phyloP scores from a whole-genome alignment of 306 rosid genomes.

The Lithocarpus polystachyus region DNA sequence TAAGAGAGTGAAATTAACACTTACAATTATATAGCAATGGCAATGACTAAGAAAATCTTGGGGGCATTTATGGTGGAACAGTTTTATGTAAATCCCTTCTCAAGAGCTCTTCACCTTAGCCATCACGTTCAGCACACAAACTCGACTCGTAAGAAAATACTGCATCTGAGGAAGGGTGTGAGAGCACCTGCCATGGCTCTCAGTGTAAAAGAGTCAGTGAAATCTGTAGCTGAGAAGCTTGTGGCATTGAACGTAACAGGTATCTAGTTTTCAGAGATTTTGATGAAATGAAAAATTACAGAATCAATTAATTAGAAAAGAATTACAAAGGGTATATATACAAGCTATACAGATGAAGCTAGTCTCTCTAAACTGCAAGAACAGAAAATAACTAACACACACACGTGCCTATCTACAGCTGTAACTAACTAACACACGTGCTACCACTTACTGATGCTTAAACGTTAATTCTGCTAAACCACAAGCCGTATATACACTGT shows the following conservation, averaged over 20 bases:
- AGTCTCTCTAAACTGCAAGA: no score
- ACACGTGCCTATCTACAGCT: no score
- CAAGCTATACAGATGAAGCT: no score
- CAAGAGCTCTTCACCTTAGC: background rate
- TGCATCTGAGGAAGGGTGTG: background rate
- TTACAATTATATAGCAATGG: background rate
- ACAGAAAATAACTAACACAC: no score
- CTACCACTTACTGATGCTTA: no score
- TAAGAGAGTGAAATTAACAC: background rate
- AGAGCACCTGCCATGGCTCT: slow-evolving; percentile 3
- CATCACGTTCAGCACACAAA: background rate
- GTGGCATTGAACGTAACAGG: slow-evolving; percentile 16
- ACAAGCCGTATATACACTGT: no score
- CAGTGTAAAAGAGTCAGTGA: background rate
- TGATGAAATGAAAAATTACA: no score
- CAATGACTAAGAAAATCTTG: background rate
- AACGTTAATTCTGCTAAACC: no score
- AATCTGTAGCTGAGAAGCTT: background rate
- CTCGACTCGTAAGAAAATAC: background rate
- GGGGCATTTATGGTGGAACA: background rate
- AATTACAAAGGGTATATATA: no score
- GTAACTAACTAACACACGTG: no score
- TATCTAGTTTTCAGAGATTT: background rate
- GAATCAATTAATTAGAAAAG: no score
- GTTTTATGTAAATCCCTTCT: background rate